Percentiles rank a stretch among this genome's conserved stretches.
phyloP scores from a whole-genome alignment of 2,329 filamentous ascomycete genomes.

The Blastomyces silverae region DNA sequence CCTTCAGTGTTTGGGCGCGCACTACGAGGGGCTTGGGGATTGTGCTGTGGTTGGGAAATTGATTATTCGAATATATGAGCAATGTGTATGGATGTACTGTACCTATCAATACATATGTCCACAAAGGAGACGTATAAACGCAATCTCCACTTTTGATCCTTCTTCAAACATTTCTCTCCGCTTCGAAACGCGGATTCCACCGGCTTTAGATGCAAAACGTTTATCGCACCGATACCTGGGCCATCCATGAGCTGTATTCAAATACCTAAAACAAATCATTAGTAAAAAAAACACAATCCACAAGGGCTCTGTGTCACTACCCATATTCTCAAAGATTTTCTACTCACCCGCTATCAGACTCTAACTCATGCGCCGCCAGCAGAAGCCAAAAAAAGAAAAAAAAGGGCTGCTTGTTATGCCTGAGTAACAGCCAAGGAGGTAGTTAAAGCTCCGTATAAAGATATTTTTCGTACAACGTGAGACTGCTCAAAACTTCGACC shows the following conservation, averaged over 20 bases:
- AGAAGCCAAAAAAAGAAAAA: no score
- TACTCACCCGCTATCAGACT: not conserved
- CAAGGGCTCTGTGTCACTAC: no score
- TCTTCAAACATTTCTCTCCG: not conserved
- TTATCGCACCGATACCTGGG: no score
- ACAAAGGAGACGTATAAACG: not conserved
- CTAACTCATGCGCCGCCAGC: not conserved
- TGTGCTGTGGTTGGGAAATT: conserved; percentile 24
- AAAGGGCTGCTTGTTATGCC: not conserved
- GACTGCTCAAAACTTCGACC: not conserved
- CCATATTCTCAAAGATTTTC: no score
- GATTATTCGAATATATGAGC: conserved; percentile 10
- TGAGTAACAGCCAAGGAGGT: no score
- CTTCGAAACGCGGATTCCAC: not conserved
- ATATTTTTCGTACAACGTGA: not conserved
- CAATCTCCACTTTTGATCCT: not conserved
- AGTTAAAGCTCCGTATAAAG: no score
- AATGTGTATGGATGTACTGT: not conserved
- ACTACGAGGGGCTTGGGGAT: conserved; percentile 17
- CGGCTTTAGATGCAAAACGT: no score
- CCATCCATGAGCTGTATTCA: conserved; percentile 10
- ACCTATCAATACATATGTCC: not conserved
- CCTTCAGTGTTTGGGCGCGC: conserved; percentile 23
- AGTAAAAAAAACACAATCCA: not conserved
- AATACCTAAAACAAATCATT: conserved; percentile 22